These are phyloP conservation scores for Microbotryum intermedium DNA, from an alignment of 1,284 basidiomycete genomes.

Conservation along the genomic window DNA sequence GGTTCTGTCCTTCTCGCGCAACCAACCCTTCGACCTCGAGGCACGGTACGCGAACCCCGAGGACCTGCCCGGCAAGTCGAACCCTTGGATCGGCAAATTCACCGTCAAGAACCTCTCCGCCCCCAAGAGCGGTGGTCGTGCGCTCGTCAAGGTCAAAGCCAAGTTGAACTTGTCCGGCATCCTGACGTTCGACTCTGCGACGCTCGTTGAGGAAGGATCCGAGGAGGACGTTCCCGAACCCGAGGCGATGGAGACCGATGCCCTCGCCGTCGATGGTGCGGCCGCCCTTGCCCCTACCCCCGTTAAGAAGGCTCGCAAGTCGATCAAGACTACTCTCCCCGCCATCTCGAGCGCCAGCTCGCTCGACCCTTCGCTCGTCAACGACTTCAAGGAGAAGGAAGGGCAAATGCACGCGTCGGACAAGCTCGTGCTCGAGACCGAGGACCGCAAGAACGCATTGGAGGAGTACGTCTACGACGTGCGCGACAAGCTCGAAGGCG, in stretches of 20 bases:
- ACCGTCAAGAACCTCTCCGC: conserved; percentile 66
- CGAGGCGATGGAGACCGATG: conserved; percentile 59
- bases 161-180: conserved; percentile 76
- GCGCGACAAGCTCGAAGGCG: conserved; percentile 78
- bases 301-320: conserved; percentile 60
- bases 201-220: conserved; percentile 61
- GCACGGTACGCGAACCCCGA: conserved; percentile 65
- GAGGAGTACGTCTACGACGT: conserved; percentile 96
- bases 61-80: conserved; percentile 62
- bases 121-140: conserved; percentile 58
- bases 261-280: conserved; percentile 42
- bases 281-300: conserved; percentile 42
- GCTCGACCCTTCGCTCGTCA: conserved; percentile 55
- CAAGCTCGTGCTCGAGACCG: conserved; percentile 90
- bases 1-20: conserved; percentile 86
- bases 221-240: conserved; percentile 49
- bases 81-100: conserved; percentile 72
- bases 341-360: conserved; percentile 58
- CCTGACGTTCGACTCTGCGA: conserved; percentile 72
- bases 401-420: conserved; percentile 76
- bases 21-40: conserved; percentile 74
- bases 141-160: conserved; percentile 79
- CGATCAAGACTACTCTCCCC: conserved; percentile 70
- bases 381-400: conserved; percentile 66
- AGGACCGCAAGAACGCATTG: conserved; percentile 93